Evolutionary conservation across 768 basidiomycete species (phyloP).

Genomic region (Podaxis carcinomalis): DNA sequence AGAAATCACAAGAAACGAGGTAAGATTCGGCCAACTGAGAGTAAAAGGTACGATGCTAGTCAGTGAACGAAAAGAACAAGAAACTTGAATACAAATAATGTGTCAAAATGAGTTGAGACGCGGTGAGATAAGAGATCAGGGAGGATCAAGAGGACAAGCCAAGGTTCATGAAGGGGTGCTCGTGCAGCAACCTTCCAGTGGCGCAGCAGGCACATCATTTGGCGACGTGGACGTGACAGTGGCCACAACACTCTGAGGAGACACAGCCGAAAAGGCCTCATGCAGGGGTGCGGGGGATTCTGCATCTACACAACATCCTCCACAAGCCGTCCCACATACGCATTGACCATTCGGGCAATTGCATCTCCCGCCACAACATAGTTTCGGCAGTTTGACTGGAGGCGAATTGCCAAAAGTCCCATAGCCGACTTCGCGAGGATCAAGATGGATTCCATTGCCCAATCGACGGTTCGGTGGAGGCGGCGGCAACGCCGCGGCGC

Average conservation of each 20-base stretch:
- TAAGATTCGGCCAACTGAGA: background rate
- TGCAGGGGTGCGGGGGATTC: background rate
- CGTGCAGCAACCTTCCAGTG: constrained; percentile 28
- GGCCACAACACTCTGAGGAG: background rate
- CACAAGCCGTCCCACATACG: constrained; percentile 52
- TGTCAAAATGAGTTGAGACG: background rate
- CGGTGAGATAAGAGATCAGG: constrained; percentile 3
- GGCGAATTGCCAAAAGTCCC: background rate
- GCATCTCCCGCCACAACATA: constrained; percentile 65
- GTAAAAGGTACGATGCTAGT: background rate
- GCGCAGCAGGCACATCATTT: background rate
- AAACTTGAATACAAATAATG: background rate
- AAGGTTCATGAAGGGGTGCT: constrained; percentile 13
- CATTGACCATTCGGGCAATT: constrained; percentile 52
- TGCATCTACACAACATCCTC: constrained; percentile 43
- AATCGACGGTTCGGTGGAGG: constrained; percentile 42
- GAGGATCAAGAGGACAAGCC: background rate
- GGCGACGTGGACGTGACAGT: background rate
- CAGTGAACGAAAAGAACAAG: constrained; percentile 9
- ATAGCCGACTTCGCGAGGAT: constrained; percentile 42
- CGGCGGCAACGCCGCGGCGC: constrained; percentile 64
- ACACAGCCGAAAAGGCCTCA: background rate
- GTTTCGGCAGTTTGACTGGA: constrained; percentile 53
- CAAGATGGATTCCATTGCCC: constrained; percentile 30
- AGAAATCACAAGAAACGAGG: background rate